These are phyloP conservation scores for Opeltia flavorubescens DNA, from an alignment of 495 filamentous ascomycete species.

Conservation along the genomic window DNA sequence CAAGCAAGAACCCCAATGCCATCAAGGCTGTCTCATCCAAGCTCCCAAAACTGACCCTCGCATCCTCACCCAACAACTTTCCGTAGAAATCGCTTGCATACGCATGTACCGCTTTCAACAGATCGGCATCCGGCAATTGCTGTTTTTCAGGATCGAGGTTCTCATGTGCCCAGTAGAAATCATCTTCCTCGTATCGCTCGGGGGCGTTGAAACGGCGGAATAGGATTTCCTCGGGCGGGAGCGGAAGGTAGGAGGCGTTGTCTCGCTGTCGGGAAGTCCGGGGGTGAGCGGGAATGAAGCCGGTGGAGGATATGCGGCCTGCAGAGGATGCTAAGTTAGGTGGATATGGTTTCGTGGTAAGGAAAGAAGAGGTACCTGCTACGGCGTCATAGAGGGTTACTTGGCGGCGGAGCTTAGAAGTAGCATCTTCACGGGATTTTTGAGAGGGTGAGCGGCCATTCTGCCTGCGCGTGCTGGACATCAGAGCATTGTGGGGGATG, in stretches of 20 bases:
- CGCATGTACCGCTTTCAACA: constrained; percentile 61
- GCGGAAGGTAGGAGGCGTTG: constrained; percentile 33
- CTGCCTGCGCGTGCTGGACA: no score
- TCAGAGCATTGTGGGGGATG: no score
- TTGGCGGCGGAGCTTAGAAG: constrained; percentile 17
- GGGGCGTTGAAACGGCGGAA: constrained; percentile 51
- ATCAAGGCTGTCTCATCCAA: constrained; percentile 80
- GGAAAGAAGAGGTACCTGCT: constrained; percentile 39
- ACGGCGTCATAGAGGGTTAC: constrained; percentile 67
- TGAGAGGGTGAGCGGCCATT: no score
- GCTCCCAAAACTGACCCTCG: constrained; percentile 36
- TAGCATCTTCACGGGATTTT: constrained; percentile 4
- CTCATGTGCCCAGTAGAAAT: constrained; percentile 52
- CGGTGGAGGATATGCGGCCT: constrained; percentile 38
- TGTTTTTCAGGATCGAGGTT: constrained; percentile 33
- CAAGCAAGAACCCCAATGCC: constrained; percentile 66
- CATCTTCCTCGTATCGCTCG: constrained; percentile 49
- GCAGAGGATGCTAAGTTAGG: neutral
- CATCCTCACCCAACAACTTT: constrained; percentile 20
- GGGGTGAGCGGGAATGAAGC: constrained; percentile 26
- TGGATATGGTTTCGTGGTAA: neutral
- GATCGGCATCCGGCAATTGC: constrained; percentile 53
- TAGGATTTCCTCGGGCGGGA: constrained; percentile 63
- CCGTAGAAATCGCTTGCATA: constrained; percentile 65
- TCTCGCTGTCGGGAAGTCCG: constrained; percentile 32